Base-by-base conservation (phyloP, 2,329 filamentous ascomycete genomes). In the Eutypa lata region DNA sequence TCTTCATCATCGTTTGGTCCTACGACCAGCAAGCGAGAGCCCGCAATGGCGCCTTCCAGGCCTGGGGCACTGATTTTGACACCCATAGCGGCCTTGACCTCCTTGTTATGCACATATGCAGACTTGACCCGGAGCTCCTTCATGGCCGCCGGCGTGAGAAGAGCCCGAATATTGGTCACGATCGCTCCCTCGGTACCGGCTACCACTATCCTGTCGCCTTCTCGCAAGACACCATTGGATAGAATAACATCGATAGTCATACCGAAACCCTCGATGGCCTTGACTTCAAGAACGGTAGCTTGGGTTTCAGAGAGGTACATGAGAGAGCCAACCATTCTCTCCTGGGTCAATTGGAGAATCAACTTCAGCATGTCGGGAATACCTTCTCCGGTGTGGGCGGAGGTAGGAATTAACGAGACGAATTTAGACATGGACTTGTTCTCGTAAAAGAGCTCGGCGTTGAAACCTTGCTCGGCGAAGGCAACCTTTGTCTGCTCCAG, bases 261-360 rank as follows among this genome's bases (percentile, higher is more conserved):
- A 69, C 94, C 94, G 59, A 99, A 91, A 74, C 94, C 95, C 73
- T 99, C 94, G 57, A 99, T 97, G 47, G 96, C 90, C 84, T 99
- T 99, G 72, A 99, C 94, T 77, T 99, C 94, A 42, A 99, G 86
- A 48, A 99, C 93, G 7, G 94, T 99, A 71, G 91, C 94, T 75
- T 99, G 92, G 24, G 97, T 91, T 75, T 99, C 94, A 31, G 92
- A 94, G 53, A 99, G 83, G 72, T 99, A 99, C 94, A 99, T 99
- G 63, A 99, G 84, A 59, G 91, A 90, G 64, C 88, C 90, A 45
- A 94, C 93, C 91, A 99, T 97, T 65, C 94, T 89, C 76, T 97
- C 92, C 74, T 99, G 95, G 1, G 92, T 96, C 53, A 99, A 82
- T 65, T 89, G 86, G 48, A 95, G 77, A 61, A 99, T 89, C 55